A percentile compares a stretch with the other conserved stretches of the same genome.
phyloP scores from a whole-genome alignment of 106 monocot genomes.

The Dendrobium chrysotoxum region DNA sequence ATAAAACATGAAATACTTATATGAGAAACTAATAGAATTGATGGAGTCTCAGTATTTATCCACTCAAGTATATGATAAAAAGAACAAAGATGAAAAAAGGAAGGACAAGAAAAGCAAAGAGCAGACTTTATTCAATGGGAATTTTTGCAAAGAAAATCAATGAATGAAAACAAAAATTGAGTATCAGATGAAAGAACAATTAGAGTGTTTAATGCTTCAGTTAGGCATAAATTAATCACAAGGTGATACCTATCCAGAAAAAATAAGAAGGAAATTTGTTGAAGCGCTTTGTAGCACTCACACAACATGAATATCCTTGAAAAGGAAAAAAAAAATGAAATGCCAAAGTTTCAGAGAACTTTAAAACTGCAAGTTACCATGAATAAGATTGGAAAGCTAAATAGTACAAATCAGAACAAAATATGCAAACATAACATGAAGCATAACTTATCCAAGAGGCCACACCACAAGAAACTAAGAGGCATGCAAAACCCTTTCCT shows the following conservation, averaged over 20 bases:
- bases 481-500: not conserved
- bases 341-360: not conserved
- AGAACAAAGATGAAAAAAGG: too few species aligned
- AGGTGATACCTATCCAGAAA: not conserved
- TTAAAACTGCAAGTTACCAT: not conserved
- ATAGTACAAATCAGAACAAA: not conserved
- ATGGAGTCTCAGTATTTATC: not conserved
- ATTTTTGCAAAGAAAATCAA: not conserved
- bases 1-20: not conserved
- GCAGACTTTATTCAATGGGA: not conserved
- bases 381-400: not conserved
- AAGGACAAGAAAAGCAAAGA: not conserved
- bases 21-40: not conserved
- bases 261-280: not conserved
- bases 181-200: not conserved
- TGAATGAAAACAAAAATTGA: not conserved
- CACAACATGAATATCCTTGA: not conserved
- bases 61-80: not conserved
- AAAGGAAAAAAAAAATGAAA: not conserved
- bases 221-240: not conserved
- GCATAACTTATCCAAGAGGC: not conserved
- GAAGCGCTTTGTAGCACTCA: not conserved
- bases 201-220: not conserved
- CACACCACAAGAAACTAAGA: not conserved
- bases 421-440: not conserved